Evolutionary conservation across 2,329 filamentous ascomycete species (phyloP).

Genomic region (Trichophyton mentagrophytes): DNA sequence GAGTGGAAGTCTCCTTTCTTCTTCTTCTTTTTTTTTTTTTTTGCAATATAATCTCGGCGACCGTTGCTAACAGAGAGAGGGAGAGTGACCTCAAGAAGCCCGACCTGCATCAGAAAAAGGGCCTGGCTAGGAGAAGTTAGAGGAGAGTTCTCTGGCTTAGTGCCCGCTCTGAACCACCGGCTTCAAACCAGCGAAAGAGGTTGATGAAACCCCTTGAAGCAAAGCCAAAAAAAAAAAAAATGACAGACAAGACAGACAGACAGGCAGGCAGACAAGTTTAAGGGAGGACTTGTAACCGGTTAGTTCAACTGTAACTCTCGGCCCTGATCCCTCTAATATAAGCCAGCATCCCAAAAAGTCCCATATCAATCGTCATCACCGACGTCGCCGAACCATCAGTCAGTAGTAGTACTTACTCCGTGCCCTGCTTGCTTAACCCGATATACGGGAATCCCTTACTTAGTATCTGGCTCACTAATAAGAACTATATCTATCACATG

Average conservation of each 20-base stretch:
- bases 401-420: too few relatives aligned
- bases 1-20: not conserved
- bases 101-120: too few relatives aligned
- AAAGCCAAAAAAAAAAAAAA: too few relatives aligned
- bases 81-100: too few relatives aligned
- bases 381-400: too few relatives aligned
- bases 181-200: not conserved
- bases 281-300: too few relatives aligned
- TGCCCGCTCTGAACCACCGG: slow-evolving; percentile 4
- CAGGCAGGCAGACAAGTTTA: too few relatives aligned
- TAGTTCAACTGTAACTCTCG: not conserved
- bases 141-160: not conserved
- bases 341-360: not conserved
- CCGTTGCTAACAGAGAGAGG: not conserved
- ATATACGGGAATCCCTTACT: too few relatives aligned
- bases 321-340: not conserved
- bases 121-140: too few relatives aligned
- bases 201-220: not conserved
- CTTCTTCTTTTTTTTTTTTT: not conserved
- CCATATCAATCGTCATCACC: too few relatives aligned
- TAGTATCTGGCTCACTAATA: not conserved
- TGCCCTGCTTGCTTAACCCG: too few relatives aligned
- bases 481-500: slow-evolving; percentile 2
- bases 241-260: not conserved
- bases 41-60: not conserved